Evolutionary conservation across 2,329 filamentous ascomycete species (phyloP).

Genomic region (Neofusicoccum parvum): DNA sequence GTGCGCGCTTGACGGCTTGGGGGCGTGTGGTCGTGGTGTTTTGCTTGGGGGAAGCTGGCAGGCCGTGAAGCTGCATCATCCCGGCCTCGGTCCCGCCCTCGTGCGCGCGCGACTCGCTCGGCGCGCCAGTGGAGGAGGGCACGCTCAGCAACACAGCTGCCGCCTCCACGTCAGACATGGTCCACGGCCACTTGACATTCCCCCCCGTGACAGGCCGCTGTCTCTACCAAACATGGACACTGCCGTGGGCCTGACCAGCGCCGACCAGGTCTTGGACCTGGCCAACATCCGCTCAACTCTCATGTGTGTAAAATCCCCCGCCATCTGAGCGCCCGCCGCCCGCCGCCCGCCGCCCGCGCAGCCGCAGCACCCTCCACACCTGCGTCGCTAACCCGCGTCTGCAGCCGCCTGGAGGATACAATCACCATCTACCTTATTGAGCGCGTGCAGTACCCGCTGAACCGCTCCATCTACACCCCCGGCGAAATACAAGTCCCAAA

Average conservation of each 20-base stretch:
- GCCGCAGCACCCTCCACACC: slow-evolving; percentile 15
- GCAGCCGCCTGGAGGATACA: slow-evolving; percentile 91
- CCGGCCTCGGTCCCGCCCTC: slow-evolving; percentile 13
- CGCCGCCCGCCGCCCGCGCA: background rate
- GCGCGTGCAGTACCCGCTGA: slow-evolving; percentile 94
- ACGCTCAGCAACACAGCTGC: slow-evolving; percentile 6
- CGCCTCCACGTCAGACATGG: slow-evolving; percentile 7
- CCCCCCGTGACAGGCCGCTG: background rate
- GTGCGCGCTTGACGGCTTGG: background rate
- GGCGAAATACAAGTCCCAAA: slow-evolving; percentile 79
- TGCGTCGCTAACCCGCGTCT: background rate
- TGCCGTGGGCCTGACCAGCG: slow-evolving; percentile 84
- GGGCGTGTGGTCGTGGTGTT: background rate
- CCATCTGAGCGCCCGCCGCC: background rate
- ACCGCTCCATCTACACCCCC: slow-evolving; percentile 80
- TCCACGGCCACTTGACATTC: background rate
- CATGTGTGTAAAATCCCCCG: slow-evolving; percentile 63
- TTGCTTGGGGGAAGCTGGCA: background rate
- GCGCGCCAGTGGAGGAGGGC: slow-evolving; percentile 7
- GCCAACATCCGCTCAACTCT: slow-evolving; percentile 90
- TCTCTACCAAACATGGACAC: slow-evolving; percentile 70
- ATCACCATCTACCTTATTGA: slow-evolving; percentile 98
- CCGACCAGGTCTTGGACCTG: slow-evolving; percentile 82
- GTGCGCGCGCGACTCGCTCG: slow-evolving; percentile 17
- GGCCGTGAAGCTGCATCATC: slow-evolving; percentile 17